A percentile compares a stretch with the other conserved stretches of the same genome.
Conservation (phyloP, 73 alveolate genomes). For the Stentor coeruleus region DNA sequence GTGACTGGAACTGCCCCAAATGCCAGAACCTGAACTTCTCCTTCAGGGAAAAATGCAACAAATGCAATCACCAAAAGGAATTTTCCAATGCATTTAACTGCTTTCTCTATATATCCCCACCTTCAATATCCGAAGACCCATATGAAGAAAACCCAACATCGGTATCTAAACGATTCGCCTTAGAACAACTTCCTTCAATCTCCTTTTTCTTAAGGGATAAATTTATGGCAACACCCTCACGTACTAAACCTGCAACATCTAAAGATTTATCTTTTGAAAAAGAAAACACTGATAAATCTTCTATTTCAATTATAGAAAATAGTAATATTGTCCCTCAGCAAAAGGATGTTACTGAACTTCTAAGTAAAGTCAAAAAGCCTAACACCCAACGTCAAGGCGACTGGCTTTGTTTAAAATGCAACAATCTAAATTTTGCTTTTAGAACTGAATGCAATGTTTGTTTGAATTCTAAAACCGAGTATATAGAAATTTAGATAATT, state of each 20-base stretch:
- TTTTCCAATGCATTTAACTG: too few species aligned
- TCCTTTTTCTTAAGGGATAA: not conserved
- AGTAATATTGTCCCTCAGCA: too few species aligned
- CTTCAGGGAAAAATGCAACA: not conserved
- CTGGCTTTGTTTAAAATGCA: conserved; percentile 26
- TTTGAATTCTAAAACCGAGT: not conserved
- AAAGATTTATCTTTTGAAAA: not conserved
- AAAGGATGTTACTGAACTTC: too few species aligned
- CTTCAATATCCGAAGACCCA: too few species aligned
- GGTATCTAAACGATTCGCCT: not conserved
- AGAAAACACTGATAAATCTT: too few species aligned
- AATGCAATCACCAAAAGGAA: not conserved
- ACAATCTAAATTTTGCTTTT: conserved; percentile 17
- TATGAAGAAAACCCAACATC: too few species aligned
- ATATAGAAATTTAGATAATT: too few species aligned
- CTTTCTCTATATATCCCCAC: too few species aligned
- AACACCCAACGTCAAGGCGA: conserved; percentile 5
- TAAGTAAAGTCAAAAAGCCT: not conserved
- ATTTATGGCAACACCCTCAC: not conserved
- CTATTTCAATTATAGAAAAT: too few species aligned
- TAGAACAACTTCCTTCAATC: not conserved
- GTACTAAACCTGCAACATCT: not conserved
- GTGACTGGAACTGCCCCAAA: conserved; percentile 23
- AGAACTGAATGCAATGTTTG: conserved; percentile 6
- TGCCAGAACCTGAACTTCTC: conserved; percentile 23